Conservation (phyloP, 345 rosid genomes). For the Rhodamnia argentea region DNA sequence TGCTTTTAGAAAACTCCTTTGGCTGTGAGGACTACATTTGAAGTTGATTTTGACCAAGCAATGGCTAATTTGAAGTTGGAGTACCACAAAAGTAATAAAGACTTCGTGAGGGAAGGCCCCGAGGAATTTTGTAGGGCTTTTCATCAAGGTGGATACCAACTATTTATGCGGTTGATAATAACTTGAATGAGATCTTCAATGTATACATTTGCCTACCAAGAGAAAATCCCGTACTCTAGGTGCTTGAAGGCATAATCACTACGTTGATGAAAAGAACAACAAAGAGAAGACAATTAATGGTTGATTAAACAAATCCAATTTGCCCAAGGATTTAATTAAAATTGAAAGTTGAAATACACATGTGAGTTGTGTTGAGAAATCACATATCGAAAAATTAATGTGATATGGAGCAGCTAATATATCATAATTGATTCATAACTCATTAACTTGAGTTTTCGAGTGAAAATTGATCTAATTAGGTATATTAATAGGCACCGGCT, state of each 20-base stretch:
- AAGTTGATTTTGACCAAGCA: background rate
- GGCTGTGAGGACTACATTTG: background rate
- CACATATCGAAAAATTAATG: too few species aligned
- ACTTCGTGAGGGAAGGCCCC: background rate
- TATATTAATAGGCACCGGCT: too few species aligned
- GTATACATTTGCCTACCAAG: too few species aligned
- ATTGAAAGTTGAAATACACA: too few species aligned
- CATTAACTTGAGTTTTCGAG: too few species aligned
- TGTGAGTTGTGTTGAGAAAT: too few species aligned
- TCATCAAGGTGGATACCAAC: background rate
- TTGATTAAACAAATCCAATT: background rate
- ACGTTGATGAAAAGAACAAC: background rate
- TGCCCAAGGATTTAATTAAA: background rate
- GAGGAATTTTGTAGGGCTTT: background rate
- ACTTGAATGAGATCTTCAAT: too few species aligned
- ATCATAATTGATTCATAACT: too few species aligned
- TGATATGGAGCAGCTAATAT: too few species aligned
- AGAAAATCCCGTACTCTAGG: background rate
- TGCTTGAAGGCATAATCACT: background rate
- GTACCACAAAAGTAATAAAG: background rate
- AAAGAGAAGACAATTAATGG: background rate
- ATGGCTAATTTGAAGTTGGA: background rate
- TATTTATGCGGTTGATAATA: background rate
- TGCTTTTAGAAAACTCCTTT: background rate
- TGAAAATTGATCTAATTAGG: too few species aligned